phyloP scores from a whole-genome alignment of 1,284 basidiomycete species.

The Thelephora terrestris region DNA sequence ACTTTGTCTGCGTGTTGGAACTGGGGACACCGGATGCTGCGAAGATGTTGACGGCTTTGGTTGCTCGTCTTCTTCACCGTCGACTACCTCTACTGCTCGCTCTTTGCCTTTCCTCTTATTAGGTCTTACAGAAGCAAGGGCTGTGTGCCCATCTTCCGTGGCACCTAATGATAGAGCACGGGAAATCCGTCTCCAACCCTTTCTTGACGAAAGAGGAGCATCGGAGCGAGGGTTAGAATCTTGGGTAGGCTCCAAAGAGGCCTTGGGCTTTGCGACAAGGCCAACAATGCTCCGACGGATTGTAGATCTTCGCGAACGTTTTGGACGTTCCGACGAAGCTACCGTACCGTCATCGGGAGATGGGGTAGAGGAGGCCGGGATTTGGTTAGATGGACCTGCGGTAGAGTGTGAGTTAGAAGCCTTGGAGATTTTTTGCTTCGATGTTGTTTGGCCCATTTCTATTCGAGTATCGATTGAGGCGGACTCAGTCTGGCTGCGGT shows the following conservation, averaged over 20 bases:
- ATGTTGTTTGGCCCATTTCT: too few species aligned
- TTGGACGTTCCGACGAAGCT: too few species aligned
- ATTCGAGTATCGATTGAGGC: too few species aligned
- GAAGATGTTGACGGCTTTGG: neutral
- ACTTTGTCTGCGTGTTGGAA: neutral
- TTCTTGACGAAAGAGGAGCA: neutral
- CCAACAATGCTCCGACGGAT: neutral
- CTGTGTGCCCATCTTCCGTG: neutral
- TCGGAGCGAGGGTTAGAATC: neutral
- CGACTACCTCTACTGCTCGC: neutral
- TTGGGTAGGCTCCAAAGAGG: neutral
- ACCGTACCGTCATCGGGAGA: too few species aligned
- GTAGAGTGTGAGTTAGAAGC: too few species aligned
- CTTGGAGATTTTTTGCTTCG: too few species aligned
- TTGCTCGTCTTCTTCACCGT: neutral
- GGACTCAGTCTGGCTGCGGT: too few species aligned
- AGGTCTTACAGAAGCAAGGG: neutral
- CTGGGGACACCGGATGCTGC: neutral
- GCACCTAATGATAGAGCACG: neutral
- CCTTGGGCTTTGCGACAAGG: neutral
- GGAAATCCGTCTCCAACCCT: neutral
- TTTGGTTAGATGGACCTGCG: too few species aligned
- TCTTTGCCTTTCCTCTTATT: neutral
- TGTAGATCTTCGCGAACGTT: neutral
- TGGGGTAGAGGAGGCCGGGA: too few species aligned